These are phyloP conservation scores for Nothophoma quercina DNA, from an alignment of 2,329 filamentous ascomycete species.

Conservation along the genomic window DNA sequence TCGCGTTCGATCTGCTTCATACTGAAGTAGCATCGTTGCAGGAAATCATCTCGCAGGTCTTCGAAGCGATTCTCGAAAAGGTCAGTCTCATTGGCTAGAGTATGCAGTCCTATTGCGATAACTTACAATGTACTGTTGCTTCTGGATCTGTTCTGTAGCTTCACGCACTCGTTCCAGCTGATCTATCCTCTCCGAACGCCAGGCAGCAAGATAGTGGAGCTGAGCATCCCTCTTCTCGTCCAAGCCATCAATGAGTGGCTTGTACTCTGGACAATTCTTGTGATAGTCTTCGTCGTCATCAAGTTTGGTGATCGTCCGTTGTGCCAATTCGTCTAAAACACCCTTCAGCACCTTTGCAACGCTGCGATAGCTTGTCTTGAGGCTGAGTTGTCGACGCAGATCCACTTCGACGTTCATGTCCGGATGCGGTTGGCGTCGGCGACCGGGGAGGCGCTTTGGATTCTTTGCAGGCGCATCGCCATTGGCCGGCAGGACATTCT, in stretches of 20 bases:
- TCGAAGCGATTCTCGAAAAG: constrained; percentile 39
- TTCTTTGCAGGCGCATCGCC: constrained; percentile 47
- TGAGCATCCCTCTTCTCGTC: constrained; percentile 54
- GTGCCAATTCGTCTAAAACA: constrained; percentile 70
- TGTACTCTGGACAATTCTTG: constrained; percentile 63
- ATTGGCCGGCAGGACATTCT: constrained; percentile 46
- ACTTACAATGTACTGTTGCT: constrained; percentile 48
- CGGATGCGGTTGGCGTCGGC: constrained; percentile 57
- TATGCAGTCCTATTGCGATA: not conserved
- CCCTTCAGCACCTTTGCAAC: constrained; percentile 70
- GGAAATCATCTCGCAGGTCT: constrained; percentile 42
- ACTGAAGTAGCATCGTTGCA: constrained; percentile 49
- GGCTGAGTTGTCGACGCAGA: constrained; percentile 67
- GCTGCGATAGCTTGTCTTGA: constrained; percentile 70
- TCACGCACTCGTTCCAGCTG: constrained; percentile 46
- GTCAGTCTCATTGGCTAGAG: not conserved
- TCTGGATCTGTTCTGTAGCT: constrained; percentile 46
- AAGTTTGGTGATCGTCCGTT: constrained; percentile 65
- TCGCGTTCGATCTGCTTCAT: constrained; percentile 49
- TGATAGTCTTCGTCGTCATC: constrained; percentile 62
- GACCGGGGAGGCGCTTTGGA: constrained; percentile 51
- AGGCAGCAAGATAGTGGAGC: constrained; percentile 48
- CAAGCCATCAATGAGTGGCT: constrained; percentile 61
- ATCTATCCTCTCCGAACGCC: constrained; percentile 47
- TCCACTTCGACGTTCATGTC: constrained; percentile 56